phyloP scores from a whole-genome alignment of 2,329 filamentous ascomycete genomes.

The Lasiodiplodia citricola region DNA sequence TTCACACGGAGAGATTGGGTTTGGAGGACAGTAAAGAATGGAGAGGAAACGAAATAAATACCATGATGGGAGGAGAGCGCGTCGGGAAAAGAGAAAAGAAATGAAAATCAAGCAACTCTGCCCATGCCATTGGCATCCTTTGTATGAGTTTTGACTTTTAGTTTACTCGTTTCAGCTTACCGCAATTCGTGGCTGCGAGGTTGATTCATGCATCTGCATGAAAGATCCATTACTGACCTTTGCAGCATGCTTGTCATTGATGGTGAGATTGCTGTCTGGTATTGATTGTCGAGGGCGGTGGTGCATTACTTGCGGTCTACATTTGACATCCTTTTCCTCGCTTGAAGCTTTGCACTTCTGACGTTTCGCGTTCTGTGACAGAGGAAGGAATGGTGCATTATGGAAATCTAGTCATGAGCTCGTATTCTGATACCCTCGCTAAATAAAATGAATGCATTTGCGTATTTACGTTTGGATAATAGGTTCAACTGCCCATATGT shows the following conservation, averaged over 20 bases:
- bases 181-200: not conserved
- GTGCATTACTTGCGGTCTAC: not conserved
- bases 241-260: too few species aligned
- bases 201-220: not conserved
- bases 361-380: not conserved
- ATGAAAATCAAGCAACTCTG: not conserved
- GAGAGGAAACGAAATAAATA: not conserved
- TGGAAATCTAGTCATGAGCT: not conserved
- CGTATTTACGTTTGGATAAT: too few species aligned
- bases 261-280: not conserved
- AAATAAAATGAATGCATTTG: not conserved
- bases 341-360: not conserved
- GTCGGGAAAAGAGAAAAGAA: not conserved
- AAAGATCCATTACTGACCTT: too few species aligned
- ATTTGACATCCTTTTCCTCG: not conserved
- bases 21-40: not conserved
- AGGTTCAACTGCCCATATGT: too few species aligned
- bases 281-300: not conserved
- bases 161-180: too few species aligned
- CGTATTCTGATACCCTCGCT: not conserved
- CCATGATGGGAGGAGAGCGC: not conserved
- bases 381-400: not conserved
- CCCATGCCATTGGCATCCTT: not conserved
- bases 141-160: not conserved
- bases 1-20: slow-evolving; percentile 5